Percentiles rank a stretch among this genome's conserved stretches.
phyloP scores from a whole-genome alignment of 2,329 filamentous ascomycete genomes.

The Metarhizium robertsii region DNA sequence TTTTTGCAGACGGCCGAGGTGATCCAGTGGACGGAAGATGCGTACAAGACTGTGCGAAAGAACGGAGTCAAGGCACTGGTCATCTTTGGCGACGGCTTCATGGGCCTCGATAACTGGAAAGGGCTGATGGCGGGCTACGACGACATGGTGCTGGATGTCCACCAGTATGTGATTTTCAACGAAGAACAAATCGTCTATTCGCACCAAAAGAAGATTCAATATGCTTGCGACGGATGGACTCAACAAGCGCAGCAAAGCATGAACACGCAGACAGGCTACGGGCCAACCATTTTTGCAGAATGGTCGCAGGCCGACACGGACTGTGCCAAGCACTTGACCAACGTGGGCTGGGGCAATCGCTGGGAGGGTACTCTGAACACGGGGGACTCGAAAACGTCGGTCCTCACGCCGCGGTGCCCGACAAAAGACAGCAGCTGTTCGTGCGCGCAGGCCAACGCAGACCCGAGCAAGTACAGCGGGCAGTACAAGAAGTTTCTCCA shows the following conservation, averaged over 20 bases:
- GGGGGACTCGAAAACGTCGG: conserved; percentile 49
- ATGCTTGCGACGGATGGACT: conserved; percentile 83
- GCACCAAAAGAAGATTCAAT: conserved; percentile 75
- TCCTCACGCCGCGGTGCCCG: conserved; percentile 68
- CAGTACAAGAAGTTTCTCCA: conserved; percentile 78
- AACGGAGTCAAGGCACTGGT: conserved; percentile 68
- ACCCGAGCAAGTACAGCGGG: conserved; percentile 55
- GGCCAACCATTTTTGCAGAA: conserved; percentile 89
- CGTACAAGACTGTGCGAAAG: conserved; percentile 60
- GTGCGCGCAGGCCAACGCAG: conserved; percentile 69
- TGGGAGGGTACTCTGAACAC: conserved; percentile 84
- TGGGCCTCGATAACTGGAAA: conserved; percentile 86
- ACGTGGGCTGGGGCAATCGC: conserved; percentile 77
- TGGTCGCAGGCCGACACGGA: conserved; percentile 98
- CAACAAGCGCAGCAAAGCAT: conserved; percentile 65
- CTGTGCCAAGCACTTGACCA: conserved; percentile 79
- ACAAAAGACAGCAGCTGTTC: conserved; percentile 55
- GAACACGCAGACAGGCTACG: conserved; percentile 70
- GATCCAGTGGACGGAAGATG: conserved; percentile 68
- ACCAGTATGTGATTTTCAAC: conserved; percentile 99
- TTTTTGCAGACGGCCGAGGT: conserved; percentile 57
- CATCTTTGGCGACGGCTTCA: conserved; percentile 91
- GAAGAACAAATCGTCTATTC: conserved; percentile 71
- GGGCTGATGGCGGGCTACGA: conserved; percentile 64
- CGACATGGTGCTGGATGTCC: conserved; percentile 82